Evolutionary conservation across 1,139 yeast genomes (phyloP), one percentile per base, ranked within the genome.

Genomic region (Diutina mesorugosa): DNA sequence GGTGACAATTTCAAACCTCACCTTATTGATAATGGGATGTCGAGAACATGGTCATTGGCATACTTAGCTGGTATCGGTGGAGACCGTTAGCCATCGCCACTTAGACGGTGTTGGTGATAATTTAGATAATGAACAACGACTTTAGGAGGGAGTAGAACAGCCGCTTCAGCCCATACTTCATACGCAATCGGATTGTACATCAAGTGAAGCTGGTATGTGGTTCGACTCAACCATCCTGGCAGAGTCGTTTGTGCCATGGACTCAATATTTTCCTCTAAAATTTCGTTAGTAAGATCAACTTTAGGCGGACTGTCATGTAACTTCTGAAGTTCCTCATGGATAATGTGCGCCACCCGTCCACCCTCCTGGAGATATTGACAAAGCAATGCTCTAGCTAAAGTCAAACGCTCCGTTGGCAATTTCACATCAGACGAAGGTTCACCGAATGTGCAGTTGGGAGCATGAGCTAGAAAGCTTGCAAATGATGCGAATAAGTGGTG

Each of bases 41-140:
- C 78, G 0, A 62, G 76, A 54, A 74, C 79, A 3, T 76, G 79
- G 79, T 69, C 76, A 0, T 68, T 76, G 57, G 73, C 79, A 0
- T 75, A 66, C 59, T 69, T 72, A 54, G 77, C 78, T 1, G 78
- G 76, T 6, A 65, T 73, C 53, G 58, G 57, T n/a, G 53, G 53
- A 6, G 38, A 47, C 41, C n/a, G 41, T 12, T 35, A 35, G 14
- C n/a, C 41, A n/a, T n/a, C 41, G 5, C 41, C n/a, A 35, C 14
- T 12, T 35, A 35, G 10, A 8, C 41, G 41, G 41, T 5, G 14
- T 35, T 35, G 41, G 6, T 35, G 41, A 10, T 35, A 2, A 35
- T 8, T 2, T n/a, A 35, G 14, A n/a, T 35, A 35, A 8, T 35
- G 41, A 9, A 35, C 41, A 12, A 35, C 41, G 41, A 35, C 41